phyloP scores from a whole-genome alignment of 805 yeast species.

The Metschnikowia koreensis region DNA sequence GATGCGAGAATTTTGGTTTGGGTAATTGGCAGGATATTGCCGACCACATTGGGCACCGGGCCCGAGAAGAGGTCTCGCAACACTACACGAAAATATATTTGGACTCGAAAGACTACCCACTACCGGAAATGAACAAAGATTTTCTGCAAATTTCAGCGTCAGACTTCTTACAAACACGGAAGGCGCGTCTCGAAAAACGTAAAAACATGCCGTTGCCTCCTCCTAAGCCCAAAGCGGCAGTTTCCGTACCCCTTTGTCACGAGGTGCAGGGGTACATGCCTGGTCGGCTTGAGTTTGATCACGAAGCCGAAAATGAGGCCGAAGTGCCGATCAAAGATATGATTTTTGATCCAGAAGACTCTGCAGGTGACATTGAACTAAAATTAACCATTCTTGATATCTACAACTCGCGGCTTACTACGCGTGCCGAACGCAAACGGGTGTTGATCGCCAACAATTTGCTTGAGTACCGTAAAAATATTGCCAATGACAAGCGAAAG shows the following conservation, averaged over 20 bases:
- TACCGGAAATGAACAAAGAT: slow-evolving; percentile 79
- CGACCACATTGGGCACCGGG: slow-evolving; percentile 89
- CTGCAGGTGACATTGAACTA: slow-evolving; percentile 81
- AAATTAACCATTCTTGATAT: slow-evolving; percentile 85
- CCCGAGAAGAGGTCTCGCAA: slow-evolving; percentile 84
- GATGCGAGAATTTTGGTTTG: slow-evolving; percentile 85
- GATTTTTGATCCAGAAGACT: slow-evolving; percentile 93
- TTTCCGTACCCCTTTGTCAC: slow-evolving; percentile 94
- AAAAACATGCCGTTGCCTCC: slow-evolving; percentile 71
- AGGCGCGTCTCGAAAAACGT: slow-evolving; percentile 67
- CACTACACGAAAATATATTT: slow-evolving; percentile 78
- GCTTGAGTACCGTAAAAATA: slow-evolving; percentile 80
- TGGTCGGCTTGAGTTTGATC: slow-evolving; percentile 94
- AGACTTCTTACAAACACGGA: slow-evolving; percentile 66
- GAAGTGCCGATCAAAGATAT: slow-evolving; percentile 92
- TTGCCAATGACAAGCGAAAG: slow-evolving; percentile 79
- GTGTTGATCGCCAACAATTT: slow-evolving; percentile 70
- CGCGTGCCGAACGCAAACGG: slow-evolving; percentile 92
- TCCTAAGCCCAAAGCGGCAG: slow-evolving; percentile 83
- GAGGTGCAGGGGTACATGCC: slow-evolving; percentile 99
- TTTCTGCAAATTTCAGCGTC: slow-evolving; percentile 61
- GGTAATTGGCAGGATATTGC: slow-evolving; percentile 99
- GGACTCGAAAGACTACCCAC: slow-evolving; percentile 71
- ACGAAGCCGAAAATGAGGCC: slow-evolving; percentile 95
- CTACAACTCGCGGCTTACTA: slow-evolving; percentile 82